Evolutionary conservation across 352 stramenopile species (phyloP).

Genomic region (Globisporangium alternatum): DNA sequence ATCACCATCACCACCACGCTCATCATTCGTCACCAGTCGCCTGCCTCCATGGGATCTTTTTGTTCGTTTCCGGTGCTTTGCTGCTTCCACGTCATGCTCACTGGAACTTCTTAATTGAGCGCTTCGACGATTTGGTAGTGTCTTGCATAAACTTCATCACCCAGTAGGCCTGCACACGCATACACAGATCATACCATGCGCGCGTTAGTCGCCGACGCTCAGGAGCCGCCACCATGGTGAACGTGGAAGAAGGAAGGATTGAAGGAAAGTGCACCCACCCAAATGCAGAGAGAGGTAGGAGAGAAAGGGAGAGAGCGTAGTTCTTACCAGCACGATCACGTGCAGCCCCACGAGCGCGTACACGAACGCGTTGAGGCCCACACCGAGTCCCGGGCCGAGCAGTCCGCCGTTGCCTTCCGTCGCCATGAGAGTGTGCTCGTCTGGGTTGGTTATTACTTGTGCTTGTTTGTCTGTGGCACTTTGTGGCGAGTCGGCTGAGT

Average conservation of each 20-base stretch:
- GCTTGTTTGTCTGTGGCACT: neutral
- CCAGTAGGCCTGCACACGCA: constrained; percentile 48
- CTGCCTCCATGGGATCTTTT: neutral
- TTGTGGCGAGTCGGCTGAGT: constrained; percentile 1
- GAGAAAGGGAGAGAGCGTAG: constrained; percentile 16
- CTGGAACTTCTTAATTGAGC: constrained; percentile 59
- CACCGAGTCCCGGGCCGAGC: constrained; percentile 40
- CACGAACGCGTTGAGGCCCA: constrained; percentile 69
- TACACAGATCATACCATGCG: neutral
- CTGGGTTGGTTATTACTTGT: neutral
- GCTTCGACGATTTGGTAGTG: constrained; percentile 32
- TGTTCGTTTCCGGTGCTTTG: neutral
- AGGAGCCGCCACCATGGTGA: neutral
- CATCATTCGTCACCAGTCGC: neutral
- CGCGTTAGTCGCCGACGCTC: neutral
- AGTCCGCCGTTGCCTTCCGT: constrained; percentile 15
- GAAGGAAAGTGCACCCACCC: constrained; percentile 12
- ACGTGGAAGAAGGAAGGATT: neutral
- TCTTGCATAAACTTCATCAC: constrained; percentile 60
- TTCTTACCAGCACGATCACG: constrained; percentile 63
- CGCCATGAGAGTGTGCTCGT: neutral
- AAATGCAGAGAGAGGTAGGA: constrained; percentile 14
- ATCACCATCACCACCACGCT: neutral
- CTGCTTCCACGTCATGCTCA: constrained; percentile 20
- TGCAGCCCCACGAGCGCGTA: constrained; percentile 64